Conservation (phyloP, 768 basidiomycete species). For the Naganishia antarctica region DNA sequence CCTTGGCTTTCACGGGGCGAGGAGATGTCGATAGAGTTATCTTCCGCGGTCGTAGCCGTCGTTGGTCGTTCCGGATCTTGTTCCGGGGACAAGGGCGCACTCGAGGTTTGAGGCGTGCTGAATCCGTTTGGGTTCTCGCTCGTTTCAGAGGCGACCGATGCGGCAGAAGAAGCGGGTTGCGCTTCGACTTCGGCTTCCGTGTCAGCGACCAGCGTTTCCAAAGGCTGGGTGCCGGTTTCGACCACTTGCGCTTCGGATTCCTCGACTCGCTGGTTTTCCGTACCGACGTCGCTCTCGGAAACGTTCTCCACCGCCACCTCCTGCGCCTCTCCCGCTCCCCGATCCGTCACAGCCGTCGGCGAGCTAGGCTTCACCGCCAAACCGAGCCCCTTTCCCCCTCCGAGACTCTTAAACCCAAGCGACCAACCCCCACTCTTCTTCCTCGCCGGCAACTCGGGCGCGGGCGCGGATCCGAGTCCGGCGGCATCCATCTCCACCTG, state of each 20-base stretch:
- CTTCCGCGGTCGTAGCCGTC: background rate
- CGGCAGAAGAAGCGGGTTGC: constrained; percentile 4
- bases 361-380: constrained; percentile 1
- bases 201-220: no score
- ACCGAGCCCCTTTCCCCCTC: constrained; percentile 16
- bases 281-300: background rate
- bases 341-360: background rate
- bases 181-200: no score
- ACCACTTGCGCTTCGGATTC: no score
- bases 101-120: constrained; percentile 35
- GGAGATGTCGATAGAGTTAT: constrained; percentile 14
- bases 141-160: constrained; percentile 13
- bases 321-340: no score
- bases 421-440: constrained; percentile 22
- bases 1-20: no score
- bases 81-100: constrained; percentile 27
- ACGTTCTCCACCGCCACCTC: background rate
- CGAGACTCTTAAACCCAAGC: constrained; percentile 25
- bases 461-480: background rate
- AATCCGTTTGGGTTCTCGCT: constrained; percentile 33
- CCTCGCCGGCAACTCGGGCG: constrained; percentile 19
- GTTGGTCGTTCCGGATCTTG: background rate
- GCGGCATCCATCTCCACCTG: no score
- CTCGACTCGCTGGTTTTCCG: no score
- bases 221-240: no score